Evolutionary conservation across 805 yeast genomes (phyloP).

Genomic region (Cyberlindnera euphorbiae): DNA sequence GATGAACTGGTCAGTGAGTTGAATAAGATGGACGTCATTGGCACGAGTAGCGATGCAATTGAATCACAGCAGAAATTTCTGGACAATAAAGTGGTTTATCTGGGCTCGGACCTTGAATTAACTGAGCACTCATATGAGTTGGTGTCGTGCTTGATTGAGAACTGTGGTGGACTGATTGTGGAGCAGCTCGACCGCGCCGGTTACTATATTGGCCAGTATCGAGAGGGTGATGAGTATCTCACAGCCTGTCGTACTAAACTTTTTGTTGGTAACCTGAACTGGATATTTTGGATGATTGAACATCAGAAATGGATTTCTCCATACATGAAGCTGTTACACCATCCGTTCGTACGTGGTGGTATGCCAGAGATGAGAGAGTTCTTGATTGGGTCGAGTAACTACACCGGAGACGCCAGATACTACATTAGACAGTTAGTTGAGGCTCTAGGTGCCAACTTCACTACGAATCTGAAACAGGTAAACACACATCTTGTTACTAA

Average conservation of each 20-base stretch:
- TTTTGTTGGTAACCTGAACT: constrained; percentile 60
- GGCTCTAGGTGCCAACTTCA: constrained; percentile 72
- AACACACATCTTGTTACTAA: constrained; percentile 76
- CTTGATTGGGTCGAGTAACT: constrained; percentile 68
- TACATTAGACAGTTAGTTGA: constrained; percentile 62
- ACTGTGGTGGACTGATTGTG: constrained; percentile 51
- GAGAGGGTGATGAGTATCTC: constrained; percentile 53
- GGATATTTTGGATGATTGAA: constrained; percentile 70
- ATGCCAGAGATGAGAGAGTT: constrained; percentile 51
- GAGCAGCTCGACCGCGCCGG: constrained; percentile 29
- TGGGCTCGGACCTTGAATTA: constrained; percentile 54
- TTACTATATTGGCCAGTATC: constrained; percentile 57
- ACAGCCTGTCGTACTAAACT: constrained; percentile 37
- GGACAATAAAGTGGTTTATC: constrained; percentile 40
- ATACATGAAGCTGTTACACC: constrained; percentile 51
- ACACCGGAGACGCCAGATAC: constrained; percentile 77
- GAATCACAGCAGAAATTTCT: constrained; percentile 29
- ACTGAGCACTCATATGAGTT: constrained; percentile 38
- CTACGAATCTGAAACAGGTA: constrained; percentile 54
- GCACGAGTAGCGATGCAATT: constrained; percentile 7
- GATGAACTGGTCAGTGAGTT: constrained; percentile 7
- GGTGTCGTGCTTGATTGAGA: constrained; percentile 39
- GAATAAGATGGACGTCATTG: constrained; percentile 13
- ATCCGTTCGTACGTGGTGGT: constrained; percentile 52
- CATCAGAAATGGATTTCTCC: constrained; percentile 55